phyloP scores from a whole-genome alignment of 2,329 filamentous ascomycete genomes.

The Fusarium anthophilum region DNA sequence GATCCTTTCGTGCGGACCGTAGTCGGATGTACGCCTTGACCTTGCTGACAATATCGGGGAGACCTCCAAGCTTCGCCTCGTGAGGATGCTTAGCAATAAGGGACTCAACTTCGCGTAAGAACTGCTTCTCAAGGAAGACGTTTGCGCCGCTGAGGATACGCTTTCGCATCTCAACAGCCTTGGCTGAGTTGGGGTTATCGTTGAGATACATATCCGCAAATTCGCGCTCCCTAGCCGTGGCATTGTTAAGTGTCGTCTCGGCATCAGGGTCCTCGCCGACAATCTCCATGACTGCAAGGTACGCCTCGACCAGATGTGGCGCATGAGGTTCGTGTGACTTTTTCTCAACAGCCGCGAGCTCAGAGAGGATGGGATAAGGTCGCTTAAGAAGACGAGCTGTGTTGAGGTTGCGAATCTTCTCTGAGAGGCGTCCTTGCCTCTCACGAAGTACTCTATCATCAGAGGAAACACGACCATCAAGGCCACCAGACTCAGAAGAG shows the following conservation, averaged over 20 bases:
- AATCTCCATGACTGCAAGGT: slow-evolving; percentile 81
- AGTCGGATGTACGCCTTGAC: slow-evolving; percentile 92
- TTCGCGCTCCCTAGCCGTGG: slow-evolving; percentile 76
- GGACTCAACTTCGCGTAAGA: slow-evolving; percentile 79
- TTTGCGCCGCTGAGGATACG: slow-evolving; percentile 84
- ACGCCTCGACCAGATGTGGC: slow-evolving; percentile 81
- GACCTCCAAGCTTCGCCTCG: slow-evolving; percentile 88
- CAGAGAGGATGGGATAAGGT: slow-evolving; percentile 77
- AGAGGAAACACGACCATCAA: slow-evolving; percentile 57
- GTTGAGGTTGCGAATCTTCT: slow-evolving; percentile 83
- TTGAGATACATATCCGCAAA: slow-evolving; percentile 83
- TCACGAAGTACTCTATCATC: slow-evolving; percentile 83
- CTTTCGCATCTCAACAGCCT: slow-evolving; percentile 75
- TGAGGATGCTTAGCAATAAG: slow-evolving; percentile 84
- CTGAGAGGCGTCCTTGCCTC: slow-evolving; percentile 83
- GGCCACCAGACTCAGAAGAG: slow-evolving; percentile 58
- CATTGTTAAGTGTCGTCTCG: slow-evolving; percentile 67
- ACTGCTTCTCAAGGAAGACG: slow-evolving; percentile 81
- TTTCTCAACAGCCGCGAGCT: slow-evolving; percentile 79
- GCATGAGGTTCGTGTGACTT: slow-evolving; percentile 76
- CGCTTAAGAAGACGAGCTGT: slow-evolving; percentile 71
- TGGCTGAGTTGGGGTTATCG: slow-evolving; percentile 71
- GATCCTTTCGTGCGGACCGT: slow-evolving; percentile 80
- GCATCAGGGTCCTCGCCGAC: slow-evolving; percentile 75
- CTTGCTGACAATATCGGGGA: slow-evolving; percentile 88